Base-by-base conservation (phyloP, 805 yeast genomes). In the Sugiyamaella mastotermitis region DNA sequence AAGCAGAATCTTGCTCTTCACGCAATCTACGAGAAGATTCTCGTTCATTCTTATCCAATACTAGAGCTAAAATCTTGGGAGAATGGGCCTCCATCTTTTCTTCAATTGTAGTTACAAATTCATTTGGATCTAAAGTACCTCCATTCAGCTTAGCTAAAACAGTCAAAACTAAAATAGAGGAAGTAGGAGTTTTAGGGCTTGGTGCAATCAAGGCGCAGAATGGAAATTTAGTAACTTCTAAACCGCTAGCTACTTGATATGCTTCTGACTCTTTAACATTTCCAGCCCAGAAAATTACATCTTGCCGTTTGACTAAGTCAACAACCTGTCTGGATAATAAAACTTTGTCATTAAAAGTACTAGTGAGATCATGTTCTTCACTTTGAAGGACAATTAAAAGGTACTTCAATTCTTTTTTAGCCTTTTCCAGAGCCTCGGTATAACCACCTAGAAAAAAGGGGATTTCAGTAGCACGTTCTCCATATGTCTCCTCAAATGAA, bases 231-330 rank as follows among this genome's bases (percentile, higher is more conserved):
- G 85, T 71, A 28, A 80, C 80, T 41, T 74, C 72, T 43, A 88
- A 70, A 26, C 80, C 76, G 52, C 82, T 79, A 0, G 94, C 82
- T 11, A 86, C 78, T 50, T 85, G 94, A 53, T 75, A 78, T 1
- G 90, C 84, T 57, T 90, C 97, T 15, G 87, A 76, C 40, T 78
- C 77, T n/a, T 73, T 71, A 17, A 82, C 74, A 53, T 84, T 80
- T 6, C 96, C 95, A 29, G 88, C 94, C 97, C 97, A 90, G 1
- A 84, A 60, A 3, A 84, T 47, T 2, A 80, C 56, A 31, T 83
- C 71, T 33, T 69, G 71, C 15, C 72, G 70, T 15, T 60, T 61
- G 37, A 76, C 53, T 49, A 69, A 65, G 25, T 65, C 57, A 10
- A 73, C 61, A 38, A 83, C 75, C 26, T 28, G 42, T 10, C 37